These are phyloP conservation scores for Podaxis pistillaris DNA, from an alignment of 768 basidiomycete species.

Conservation along the genomic window DNA sequence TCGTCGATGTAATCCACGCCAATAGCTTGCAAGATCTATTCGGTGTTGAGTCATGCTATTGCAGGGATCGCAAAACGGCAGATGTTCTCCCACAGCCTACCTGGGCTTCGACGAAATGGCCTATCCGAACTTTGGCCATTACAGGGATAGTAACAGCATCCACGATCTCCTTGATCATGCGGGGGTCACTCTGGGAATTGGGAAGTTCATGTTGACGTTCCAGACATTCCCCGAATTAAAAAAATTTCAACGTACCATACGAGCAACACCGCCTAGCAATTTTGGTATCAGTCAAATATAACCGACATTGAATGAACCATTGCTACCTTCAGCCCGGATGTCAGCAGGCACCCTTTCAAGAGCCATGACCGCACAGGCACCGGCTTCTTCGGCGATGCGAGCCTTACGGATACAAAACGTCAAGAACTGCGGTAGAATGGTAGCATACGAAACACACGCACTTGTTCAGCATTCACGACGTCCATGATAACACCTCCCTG, in stretches of 20 bases:
- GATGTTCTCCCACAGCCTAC: conserved; percentile 33
- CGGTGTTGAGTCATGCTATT: background rate
- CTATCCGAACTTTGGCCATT: conserved; percentile 96
- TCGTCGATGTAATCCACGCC: conserved; percentile 98
- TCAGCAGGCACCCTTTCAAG: conserved; percentile 94
- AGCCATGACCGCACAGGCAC: conserved; percentile 98
- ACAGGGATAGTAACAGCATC: conserved; percentile 95
- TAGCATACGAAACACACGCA: conserved; percentile 18
- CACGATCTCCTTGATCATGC: conserved; percentile 96
- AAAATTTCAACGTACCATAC: conserved; percentile 67
- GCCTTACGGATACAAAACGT: conserved; percentile 51
- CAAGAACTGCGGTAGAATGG: conserved; percentile 12
- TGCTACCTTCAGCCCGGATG: conserved; percentile 72
- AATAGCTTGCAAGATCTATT: conserved; percentile 86
- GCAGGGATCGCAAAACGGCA: background rate
- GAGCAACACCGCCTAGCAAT: conserved; percentile 74
- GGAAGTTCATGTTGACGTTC: conserved; percentile 19
- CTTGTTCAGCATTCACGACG: conserved; percentile 75
- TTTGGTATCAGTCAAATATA: conserved; percentile 11
- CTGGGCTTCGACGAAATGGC: conserved; percentile 97
- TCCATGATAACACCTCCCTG: conserved; percentile 95
- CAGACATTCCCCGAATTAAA: conserved; percentile 2
- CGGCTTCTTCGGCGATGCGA: conserved; percentile 95
- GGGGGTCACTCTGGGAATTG: conserved; percentile 73
- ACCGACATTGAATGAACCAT: background rate